A percentile compares a stretch with the other conserved stretches of the same genome.
These are phyloP conservation scores for Aechmea fasciata DNA, from an alignment of 176 grass and related monocot species.

Conservation along the genomic window DNA sequence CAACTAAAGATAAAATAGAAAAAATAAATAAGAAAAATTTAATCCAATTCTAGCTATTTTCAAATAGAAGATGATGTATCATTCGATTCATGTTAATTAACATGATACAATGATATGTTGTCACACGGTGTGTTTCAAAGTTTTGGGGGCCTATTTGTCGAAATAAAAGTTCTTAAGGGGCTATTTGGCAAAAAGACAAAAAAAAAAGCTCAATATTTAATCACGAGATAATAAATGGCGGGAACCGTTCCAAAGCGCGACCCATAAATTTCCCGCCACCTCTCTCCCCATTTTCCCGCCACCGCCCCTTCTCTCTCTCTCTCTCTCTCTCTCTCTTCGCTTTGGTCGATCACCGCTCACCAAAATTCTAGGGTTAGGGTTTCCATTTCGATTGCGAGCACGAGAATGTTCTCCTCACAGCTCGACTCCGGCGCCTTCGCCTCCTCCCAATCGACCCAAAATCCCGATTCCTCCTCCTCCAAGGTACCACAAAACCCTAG, in stretches of 20 bases:
- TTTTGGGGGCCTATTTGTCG: too few species aligned
- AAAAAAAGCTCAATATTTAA: too few species aligned
- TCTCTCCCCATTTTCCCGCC: constrained; percentile 5
- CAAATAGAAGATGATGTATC: too few species aligned
- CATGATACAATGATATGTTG: too few species aligned
- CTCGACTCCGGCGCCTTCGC: constrained; percentile 8
- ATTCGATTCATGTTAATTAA: too few species aligned
- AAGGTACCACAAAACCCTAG: constrained; percentile 18
- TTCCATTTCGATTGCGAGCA: not conserved
- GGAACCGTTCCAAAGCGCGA: not conserved
- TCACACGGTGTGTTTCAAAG: too few species aligned
- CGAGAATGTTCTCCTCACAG: constrained; percentile 18
- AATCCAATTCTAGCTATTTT: too few species aligned
- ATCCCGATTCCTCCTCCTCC: constrained; percentile 16
- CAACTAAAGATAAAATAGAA: too few species aligned
- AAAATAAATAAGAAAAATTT: too few species aligned
- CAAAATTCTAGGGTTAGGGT: not conserved
- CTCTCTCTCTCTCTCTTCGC: not conserved
- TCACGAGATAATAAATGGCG: not conserved
- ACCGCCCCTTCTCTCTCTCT: not conserved
- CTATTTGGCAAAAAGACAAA: too few species aligned
- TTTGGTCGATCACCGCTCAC: not conserved
- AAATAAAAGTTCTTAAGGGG: too few species aligned
- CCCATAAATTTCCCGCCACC: constrained; percentile 4
- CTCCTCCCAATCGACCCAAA: constrained; percentile 27